phyloP scores from a whole-genome alignment of 1,284 basidiomycete genomes.

The Cystobasidium sp. region DNA sequence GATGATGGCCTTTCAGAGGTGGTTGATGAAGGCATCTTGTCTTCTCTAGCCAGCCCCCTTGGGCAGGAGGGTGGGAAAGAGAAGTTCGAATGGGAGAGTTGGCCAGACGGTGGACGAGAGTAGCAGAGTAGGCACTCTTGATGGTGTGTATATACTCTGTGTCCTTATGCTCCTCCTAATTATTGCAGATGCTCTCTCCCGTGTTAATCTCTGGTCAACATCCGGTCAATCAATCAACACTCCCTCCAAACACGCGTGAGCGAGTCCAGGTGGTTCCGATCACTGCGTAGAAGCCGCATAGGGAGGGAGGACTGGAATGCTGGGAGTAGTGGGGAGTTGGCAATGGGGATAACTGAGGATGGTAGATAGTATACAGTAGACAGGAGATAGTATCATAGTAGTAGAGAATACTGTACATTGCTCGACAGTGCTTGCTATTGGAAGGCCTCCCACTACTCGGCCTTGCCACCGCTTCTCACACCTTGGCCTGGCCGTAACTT shows the following conservation, averaged over 20 bases:
- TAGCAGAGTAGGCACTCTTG: background rate
- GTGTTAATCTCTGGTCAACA: no score
- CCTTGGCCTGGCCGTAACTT: no score
- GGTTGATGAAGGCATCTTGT: background rate
- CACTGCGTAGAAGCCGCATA: background rate
- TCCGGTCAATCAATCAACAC: conserved; percentile 18
- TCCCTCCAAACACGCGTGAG: conserved; percentile 18
- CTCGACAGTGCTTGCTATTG: no score
- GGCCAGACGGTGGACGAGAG: background rate
- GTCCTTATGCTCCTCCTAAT: background rate
- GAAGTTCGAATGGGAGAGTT: background rate
- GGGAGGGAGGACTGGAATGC: background rate
- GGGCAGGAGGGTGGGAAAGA: background rate
- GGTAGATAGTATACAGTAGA: no score
- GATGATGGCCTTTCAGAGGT: conserved; percentile 12
- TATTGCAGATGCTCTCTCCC: no score
- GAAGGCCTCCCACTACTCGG: no score
- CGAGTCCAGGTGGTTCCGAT: conserved; percentile 15
- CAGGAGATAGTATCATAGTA: no score
- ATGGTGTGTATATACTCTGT: background rate
- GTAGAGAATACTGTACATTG: no score
- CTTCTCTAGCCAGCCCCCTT: conserved; percentile 25
- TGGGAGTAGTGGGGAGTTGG: no score
- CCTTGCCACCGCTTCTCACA: no score
- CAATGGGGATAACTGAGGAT: no score